Evolutionary conservation across 352 stramenopile genomes (phyloP), one percentile per base, ranked within the genome.

Genomic region (Phytophthora litchii): DNA sequence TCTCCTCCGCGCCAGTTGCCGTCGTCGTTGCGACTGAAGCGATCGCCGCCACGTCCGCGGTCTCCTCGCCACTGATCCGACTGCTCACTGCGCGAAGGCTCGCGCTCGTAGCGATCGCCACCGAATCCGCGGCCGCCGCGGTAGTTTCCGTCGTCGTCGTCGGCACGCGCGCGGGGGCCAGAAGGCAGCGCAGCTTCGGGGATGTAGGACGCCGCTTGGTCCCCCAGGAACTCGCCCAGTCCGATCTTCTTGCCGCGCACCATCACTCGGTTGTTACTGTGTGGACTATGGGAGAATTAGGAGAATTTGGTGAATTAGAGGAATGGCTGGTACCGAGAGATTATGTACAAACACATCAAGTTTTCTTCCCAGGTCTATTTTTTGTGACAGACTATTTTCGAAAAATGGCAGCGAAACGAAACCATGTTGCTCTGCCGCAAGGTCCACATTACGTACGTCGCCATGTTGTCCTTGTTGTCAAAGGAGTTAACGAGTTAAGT

Each of bases 161-260:
- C 78, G 4, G 72, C 63, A 29, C 67, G 69, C 12, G 50, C 59
- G 23, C 78, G 81, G 1, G 81, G 81, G 10, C 75, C 81, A 6
- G 81, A 88, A 11, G 81, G 81, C 25, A 91, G 60, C 49, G 79
- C 52, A 19, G 77, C 77, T 27, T 86, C 78, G 0, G 78, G 76
- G 48, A 83, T 91, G 54, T 88, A 89, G 19, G 54, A 45, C 19
- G 76, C 70, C n/a, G 70, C 70, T 45, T 84, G 63, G 72, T 88
- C 78, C 34, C 81, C 81, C 9, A 91, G 72, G 73, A 89, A 91
- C 70, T 89, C 79, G 48, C 81, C 77, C 29, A 91, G 71, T 45
- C 72, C 72, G 65, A 91, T 88, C 56, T 89, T 89, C 68, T 89
- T 86, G 47, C 65, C 77, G 45, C 73, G 73, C 17, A 78, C 72